These are phyloP conservation scores for Fusarium pseudograminearum DNA, from an alignment of 2,329 filamentous ascomycete genomes.

Conservation along the genomic window DNA sequence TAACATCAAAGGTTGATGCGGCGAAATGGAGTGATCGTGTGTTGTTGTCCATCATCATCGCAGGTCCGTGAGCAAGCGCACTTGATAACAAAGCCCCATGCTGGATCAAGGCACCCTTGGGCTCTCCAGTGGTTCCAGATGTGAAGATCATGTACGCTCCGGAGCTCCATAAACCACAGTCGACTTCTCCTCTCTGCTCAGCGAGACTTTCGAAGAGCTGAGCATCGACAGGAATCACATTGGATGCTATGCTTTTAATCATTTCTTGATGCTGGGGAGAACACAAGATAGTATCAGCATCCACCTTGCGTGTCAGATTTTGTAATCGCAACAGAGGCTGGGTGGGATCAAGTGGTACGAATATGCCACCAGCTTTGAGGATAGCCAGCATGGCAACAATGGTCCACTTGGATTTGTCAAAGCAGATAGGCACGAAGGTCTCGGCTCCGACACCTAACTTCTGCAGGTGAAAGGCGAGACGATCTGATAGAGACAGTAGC, in stretches of 20 bases:
- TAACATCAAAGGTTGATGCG: conserved; percentile 50
- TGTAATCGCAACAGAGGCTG: conserved; percentile 38
- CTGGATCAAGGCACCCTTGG: conserved; percentile 41
- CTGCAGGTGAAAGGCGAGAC: conserved; percentile 49
- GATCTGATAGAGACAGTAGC: conserved; percentile 54
- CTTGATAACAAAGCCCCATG: conserved; percentile 40
- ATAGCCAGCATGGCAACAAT: conserved; percentile 47
- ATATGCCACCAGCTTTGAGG: conserved; percentile 45
- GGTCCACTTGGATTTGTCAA: conserved; percentile 49
- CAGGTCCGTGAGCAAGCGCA: conserved; percentile 35
- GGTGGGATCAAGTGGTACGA: conserved; percentile 42
- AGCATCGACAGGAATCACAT: conserved; percentile 36
- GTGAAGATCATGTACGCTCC: conserved; percentile 45
- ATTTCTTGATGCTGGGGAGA: conserved; percentile 36
- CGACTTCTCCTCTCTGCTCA: background rate
- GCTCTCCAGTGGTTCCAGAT: conserved; percentile 34
- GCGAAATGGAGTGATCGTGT: conserved; percentile 52
- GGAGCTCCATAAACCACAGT: conserved; percentile 21
- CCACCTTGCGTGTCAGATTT: conserved; percentile 30
- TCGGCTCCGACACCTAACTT: conserved; percentile 44
- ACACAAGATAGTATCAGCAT: conserved; percentile 35
- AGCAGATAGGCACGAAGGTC: conserved; percentile 45
- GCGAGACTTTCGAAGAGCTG: conserved; percentile 20
- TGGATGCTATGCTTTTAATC: conserved; percentile 21
- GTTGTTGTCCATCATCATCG: conserved; percentile 41